These are phyloP conservation scores for Ceratocystis destructans DNA, from an alignment of 2,329 filamentous ascomycete species.

Conservation along the genomic window DNA sequence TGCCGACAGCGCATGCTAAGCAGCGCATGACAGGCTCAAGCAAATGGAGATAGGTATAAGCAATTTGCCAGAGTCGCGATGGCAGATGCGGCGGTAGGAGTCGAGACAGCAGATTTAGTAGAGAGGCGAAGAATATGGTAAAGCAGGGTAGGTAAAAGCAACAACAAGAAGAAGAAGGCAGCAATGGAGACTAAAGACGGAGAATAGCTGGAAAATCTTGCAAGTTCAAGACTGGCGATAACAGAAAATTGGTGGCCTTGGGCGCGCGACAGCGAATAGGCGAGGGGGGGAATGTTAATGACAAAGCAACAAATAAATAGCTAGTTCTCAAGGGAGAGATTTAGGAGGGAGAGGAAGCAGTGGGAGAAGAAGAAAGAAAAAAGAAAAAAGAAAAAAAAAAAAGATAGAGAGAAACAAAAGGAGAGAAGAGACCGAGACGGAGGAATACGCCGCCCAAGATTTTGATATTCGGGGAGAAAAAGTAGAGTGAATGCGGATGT, in stretches of 20 bases:
- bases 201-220: neutral
- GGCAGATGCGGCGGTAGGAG: neutral
- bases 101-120: neutral
- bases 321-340: too few species aligned
- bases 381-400: neutral
- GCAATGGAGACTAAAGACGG: neutral
- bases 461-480: neutral
- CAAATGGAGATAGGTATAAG: neutral
- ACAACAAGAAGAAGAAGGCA: neutral
- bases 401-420: neutral
- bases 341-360: neutral
- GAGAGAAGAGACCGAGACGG: neutral
- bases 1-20: constrained; percentile 18
- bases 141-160: too few species aligned
- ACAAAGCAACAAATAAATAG: neutral
- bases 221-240: neutral
- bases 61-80: neutral
- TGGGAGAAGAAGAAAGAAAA: neutral
- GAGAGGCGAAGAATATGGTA: neutral
- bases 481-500: neutral
- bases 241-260: neutral
- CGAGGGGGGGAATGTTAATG: neutral
- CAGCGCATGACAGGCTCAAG: constrained; percentile 18
- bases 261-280: neutral
- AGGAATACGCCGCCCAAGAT: neutral